A percentile compares a stretch with the other conserved stretches of the same genome.
These are phyloP conservation scores for Phanerochaete carnosa DNA, from an alignment of 768 basidiomycete species.

Conservation along the genomic window DNA sequence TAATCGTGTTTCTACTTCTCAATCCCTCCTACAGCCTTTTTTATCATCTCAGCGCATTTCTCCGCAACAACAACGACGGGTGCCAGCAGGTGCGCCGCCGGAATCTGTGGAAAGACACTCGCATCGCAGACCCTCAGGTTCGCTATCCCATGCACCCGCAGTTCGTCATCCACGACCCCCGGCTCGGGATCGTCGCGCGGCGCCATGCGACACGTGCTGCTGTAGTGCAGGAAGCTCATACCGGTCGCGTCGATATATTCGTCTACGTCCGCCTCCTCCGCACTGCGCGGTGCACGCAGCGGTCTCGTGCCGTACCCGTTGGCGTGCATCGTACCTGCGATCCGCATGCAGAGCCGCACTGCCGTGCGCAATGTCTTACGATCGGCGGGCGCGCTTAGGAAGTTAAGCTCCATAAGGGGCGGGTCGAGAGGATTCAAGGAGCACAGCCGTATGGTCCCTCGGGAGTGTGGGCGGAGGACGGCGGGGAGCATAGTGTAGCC, in stretches of 20 bases:
- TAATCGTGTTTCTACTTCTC: too few species aligned
- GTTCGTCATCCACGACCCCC: constrained; percentile 42
- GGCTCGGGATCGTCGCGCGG: neutral
- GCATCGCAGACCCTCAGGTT: constrained; percentile 35
- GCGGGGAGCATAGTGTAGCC: neutral
- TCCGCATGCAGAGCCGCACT: neutral
- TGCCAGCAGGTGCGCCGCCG: constrained; percentile 32
- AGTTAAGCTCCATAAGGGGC: neutral
- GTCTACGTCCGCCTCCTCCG: constrained; percentile 3
- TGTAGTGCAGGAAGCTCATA: constrained; percentile 17
- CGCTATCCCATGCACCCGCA: constrained; percentile 40
- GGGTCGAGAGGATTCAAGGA: neutral
- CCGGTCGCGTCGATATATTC: constrained; percentile 5
- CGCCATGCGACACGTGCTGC: constrained; percentile 38
- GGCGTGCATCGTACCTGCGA: neutral
- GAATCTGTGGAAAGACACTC: constrained; percentile 25
- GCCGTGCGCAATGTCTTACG: neutral
- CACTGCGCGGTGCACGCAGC: neutral
- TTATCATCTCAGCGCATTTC: constrained; percentile 31
- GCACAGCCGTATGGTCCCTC: neutral
- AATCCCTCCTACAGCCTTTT: neutral
- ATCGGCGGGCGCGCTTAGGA: neutral
- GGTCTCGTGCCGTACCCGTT: neutral
- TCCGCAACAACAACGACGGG: constrained; percentile 34
- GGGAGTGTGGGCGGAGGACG: neutral